phyloP scores from a whole-genome alignment of 1,284 basidiomycete genomes.

The Cystodermella granulosa region DNA sequence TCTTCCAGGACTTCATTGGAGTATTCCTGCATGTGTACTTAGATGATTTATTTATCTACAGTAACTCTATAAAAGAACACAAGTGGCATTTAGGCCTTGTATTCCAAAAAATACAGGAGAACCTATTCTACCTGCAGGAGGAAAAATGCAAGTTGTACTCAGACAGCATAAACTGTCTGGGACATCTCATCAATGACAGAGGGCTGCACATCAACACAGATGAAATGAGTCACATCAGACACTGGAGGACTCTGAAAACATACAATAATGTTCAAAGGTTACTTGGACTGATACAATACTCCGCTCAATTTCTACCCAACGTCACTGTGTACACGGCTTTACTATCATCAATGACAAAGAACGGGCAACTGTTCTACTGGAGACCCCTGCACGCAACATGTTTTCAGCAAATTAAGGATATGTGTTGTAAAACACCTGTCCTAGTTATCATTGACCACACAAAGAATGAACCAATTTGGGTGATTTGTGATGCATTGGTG shows the following conservation, averaged over 20 bases:
- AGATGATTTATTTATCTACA: background rate
- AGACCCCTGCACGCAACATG: too few species aligned
- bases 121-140: slow-evolving; percentile 8
- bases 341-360: slow-evolving; percentile 23
- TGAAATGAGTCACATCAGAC: slow-evolving; percentile 35
- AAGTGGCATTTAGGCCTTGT: background rate
- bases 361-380: too few species aligned
- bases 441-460: too few species aligned
- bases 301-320: background rate
- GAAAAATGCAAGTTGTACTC: slow-evolving; percentile 13
- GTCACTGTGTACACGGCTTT: slow-evolving; percentile 34
- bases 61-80: background rate
- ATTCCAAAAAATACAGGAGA: background rate
- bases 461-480: too few species aligned
- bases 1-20: background rate
- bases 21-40: background rate
- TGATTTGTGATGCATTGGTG: background rate
- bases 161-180: background rate
- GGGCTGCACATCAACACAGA: slow-evolving; percentile 24
- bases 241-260: slow-evolving; percentile 38
- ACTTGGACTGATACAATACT: background rate
- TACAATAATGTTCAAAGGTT: slow-evolving; percentile 8
- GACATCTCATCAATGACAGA: slow-evolving; percentile 9
- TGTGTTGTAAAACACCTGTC: too few species aligned
- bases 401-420: too few species aligned